These are phyloP conservation scores for Diaporthe humulicola DNA, from an alignment of 2,329 filamentous ascomycete species.

Conservation along the genomic window DNA sequence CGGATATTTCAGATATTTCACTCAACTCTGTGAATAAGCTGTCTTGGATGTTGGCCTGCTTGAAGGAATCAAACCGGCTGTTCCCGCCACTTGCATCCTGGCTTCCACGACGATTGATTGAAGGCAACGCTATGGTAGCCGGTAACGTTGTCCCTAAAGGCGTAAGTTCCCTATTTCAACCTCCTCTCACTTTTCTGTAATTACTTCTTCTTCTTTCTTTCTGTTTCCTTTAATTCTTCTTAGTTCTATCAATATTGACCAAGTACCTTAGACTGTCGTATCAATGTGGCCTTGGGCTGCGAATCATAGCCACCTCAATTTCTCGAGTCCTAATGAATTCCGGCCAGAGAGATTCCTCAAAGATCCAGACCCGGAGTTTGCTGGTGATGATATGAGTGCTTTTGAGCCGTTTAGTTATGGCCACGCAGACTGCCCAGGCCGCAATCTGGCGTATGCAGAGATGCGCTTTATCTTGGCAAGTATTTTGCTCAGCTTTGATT, in stretches of 20 bases:
- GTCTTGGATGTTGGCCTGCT: background rate
- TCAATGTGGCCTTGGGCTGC: background rate
- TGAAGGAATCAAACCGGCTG: background rate
- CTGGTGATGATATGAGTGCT: background rate
- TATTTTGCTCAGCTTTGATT: conserved; percentile 1
- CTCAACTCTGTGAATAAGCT: background rate
- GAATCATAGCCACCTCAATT: background rate
- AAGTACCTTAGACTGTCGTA: background rate
- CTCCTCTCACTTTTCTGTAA: too few species aligned
- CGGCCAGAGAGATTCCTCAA: background rate
- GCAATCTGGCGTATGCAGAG: conserved; percentile 18
- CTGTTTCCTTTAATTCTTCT: too few species aligned
- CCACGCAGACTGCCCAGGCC: background rate
- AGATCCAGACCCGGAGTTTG: background rate
- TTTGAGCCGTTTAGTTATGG: conserved; percentile 5
- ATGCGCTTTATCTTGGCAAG: conserved; percentile 5
- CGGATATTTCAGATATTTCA: background rate
- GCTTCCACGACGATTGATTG: background rate
- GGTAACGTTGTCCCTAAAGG: background rate
- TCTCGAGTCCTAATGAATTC: background rate
- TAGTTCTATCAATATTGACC: too few species aligned
- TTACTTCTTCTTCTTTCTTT: too few species aligned
- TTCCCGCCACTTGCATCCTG: background rate
- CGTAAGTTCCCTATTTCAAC: background rate
- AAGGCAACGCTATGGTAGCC: background rate